phyloP scores from a whole-genome alignment of 2,329 filamentous ascomycete species.

The Tolypocladium album region DNA sequence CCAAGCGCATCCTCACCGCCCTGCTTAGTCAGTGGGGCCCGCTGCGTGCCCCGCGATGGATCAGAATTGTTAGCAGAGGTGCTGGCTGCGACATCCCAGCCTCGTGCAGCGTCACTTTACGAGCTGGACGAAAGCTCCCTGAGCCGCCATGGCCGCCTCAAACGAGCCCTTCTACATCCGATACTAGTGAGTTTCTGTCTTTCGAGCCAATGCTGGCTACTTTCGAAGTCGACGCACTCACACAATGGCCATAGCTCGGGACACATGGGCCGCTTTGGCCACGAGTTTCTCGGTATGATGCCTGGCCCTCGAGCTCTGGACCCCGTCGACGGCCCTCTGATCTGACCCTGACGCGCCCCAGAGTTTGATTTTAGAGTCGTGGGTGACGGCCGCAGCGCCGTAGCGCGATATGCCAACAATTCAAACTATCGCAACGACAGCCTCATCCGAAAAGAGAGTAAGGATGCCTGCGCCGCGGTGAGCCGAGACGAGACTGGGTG shows the following conservation, averaged over 20 bases:
- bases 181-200: slow-evolving; percentile 68
- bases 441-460: slow-evolving; percentile 98
- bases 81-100: neutral
- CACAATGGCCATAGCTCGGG: slow-evolving; percentile 57
- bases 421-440: slow-evolving; percentile 99
- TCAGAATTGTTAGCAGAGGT: neutral
- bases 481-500: neutral
- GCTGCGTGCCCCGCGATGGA: neutral
- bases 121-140: neutral
- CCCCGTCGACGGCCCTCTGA: neutral
- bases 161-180: slow-evolving; percentile 89
- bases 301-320: neutral
- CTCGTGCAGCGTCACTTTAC: neutral
- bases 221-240: neutral
- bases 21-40: neutral
- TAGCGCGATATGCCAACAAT: slow-evolving; percentile 96
- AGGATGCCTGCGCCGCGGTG: slow-evolving; percentile 21
- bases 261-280: slow-evolving; percentile 92
- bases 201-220: neutral
- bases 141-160: slow-evolving; percentile 45
- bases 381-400: slow-evolving; percentile 84
- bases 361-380: slow-evolving; percentile 95
- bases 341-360: slow-evolving; percentile 23
- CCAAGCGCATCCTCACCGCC: neutral
- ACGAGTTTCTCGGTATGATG: slow-evolving; percentile 80